Conservation (phyloP, 2,329 filamentous ascomycete species). For the Rhinocladiella similis region DNA sequence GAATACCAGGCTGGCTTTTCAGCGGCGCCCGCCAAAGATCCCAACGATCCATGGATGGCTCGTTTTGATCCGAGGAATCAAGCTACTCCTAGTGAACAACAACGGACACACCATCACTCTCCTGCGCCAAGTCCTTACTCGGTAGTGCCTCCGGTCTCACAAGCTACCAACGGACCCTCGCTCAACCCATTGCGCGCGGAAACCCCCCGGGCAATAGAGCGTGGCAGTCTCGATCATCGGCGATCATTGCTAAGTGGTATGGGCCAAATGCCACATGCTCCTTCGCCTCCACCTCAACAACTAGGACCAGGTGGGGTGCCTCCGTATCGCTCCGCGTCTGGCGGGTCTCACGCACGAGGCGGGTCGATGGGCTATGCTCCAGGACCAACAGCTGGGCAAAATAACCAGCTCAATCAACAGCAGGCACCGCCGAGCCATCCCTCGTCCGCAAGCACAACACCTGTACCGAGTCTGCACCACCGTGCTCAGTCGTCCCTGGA, state of each 20-base stretch:
- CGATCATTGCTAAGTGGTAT: slow-evolving; percentile 21
- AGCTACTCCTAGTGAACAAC: slow-evolving; percentile 17
- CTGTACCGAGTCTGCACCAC: slow-evolving; percentile 27
- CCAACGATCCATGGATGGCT: slow-evolving; percentile 27
- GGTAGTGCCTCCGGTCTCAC: slow-evolving; percentile 22
- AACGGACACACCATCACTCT: slow-evolving; percentile 25
- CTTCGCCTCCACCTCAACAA: slow-evolving; percentile 28
- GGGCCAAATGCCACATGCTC: slow-evolving; percentile 20
- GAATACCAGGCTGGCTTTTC: slow-evolving; percentile 18
- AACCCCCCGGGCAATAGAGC: slow-evolving; percentile 16
- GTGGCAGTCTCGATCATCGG: slow-evolving; percentile 22
- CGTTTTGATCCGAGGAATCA: slow-evolving; percentile 27
- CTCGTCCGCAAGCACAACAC: slow-evolving; percentile 27
- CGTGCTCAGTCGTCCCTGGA: slow-evolving; percentile 20
- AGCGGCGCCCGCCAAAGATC: slow-evolving; percentile 11
- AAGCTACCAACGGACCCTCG: slow-evolving; percentile 9
- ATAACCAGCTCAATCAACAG: slow-evolving; percentile 9
- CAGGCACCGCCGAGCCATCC: slow-evolving; percentile 18
- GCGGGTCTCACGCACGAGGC: slow-evolving; percentile 22
- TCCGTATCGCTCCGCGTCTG: slow-evolving; percentile 20
- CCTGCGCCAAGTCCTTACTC: slow-evolving; percentile 27
- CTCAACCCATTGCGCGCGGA: slow-evolving; percentile 18
- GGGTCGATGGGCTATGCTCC: slow-evolving; percentile 21
- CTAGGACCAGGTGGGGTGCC: slow-evolving; percentile 6
- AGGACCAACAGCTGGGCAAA: slow-evolving; percentile 10